A percentile compares a stretch with the other conserved stretches of the same genome.
phyloP scores from a whole-genome alignment of 2,329 filamentous ascomycete species.

The Fusarium tjaetaba region DNA sequence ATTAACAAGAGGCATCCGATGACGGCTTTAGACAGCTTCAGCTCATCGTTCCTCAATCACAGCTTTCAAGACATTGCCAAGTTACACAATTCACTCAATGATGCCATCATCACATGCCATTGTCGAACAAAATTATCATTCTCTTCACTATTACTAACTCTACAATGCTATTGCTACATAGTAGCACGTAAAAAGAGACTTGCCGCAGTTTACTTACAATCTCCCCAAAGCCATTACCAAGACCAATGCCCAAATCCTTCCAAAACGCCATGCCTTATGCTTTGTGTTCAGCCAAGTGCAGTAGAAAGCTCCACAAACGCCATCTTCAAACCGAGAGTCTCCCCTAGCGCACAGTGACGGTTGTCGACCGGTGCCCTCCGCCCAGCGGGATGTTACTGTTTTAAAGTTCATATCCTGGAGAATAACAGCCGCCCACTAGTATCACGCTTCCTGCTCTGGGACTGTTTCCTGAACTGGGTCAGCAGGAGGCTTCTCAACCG shows the following conservation, averaged over 20 bases:
- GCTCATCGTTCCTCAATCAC: neutral
- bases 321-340: conserved; percentile 24
- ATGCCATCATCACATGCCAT: conserved; percentile 13
- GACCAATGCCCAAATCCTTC: conserved; percentile 2
- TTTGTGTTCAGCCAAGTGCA: conserved; percentile 31
- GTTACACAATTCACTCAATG: conserved; percentile 2
- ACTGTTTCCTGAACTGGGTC: conserved; percentile 42
- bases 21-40: neutral
- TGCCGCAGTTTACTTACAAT: conserved; percentile 15
- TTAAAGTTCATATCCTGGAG: conserved; percentile 1
- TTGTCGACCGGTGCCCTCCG: conserved; percentile 12
- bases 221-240: conserved; percentile 8
- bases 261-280: conserved; percentile 36
- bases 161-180: conserved; percentile 1
- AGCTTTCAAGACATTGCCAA: neutral
- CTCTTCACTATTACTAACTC: conserved; percentile 12
- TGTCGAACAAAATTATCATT: conserved; percentile 7
- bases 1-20: neutral
- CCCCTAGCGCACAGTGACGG: conserved; percentile 4
- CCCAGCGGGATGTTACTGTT: neutral
- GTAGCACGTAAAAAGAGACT: conserved; percentile 11
- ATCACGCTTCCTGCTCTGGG: conserved; percentile 25
- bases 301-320: conserved; percentile 37
- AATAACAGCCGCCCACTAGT: neutral
- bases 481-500: conserved; percentile 45